A percentile compares a stretch with the other conserved stretches of the same genome.
These are phyloP conservation scores for Euclidium syriacum DNA, from an alignment of 345 rosid genomes.

Conservation along the genomic window DNA sequence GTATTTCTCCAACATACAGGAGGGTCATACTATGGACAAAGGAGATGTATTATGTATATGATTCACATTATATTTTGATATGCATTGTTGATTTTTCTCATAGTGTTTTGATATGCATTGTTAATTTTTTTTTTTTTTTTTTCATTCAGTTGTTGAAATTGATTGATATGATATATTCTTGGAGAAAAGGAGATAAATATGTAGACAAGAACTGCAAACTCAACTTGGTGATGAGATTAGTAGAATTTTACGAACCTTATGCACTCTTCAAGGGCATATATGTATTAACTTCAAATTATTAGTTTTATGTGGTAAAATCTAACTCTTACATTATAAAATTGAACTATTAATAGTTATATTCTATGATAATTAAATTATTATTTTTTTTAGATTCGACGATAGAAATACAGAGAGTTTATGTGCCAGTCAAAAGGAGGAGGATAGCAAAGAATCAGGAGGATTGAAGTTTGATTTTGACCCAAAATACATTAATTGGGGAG, in stretches of 20 bases:
- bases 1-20: too few species aligned
- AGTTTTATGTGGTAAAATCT: background rate
- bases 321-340: background rate
- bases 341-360: background rate
- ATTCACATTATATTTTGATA: too few species aligned
- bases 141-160: slow-evolving; percentile 19
- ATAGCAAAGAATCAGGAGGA: slow-evolving; percentile 32
- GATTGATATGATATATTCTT: slow-evolving; percentile 21
- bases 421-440: slow-evolving; percentile 17
- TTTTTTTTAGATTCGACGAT: slow-evolving; percentile 54
- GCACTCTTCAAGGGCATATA: slow-evolving; percentile 85
- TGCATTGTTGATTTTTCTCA: too few species aligned
- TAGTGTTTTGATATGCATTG: background rate
- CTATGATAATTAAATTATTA: background rate
- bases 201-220: slow-evolving; percentile 20
- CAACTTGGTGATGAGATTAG: slow-evolving; percentile 55
- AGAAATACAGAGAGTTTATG: slow-evolving; percentile 47
- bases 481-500: slow-evolving; percentile 51
- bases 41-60: too few species aligned
- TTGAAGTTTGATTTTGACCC: slow-evolving; percentile 56
- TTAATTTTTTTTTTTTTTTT: background rate
- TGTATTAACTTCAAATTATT: slow-evolving; percentile 16
- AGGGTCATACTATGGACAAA: too few species aligned
- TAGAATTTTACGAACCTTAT: slow-evolving; percentile 78
- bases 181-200: slow-evolving; percentile 23